Evolutionary conservation across 2,329 filamentous ascomycete species (phyloP), one percentile per base, ranked within the genome.

Genomic region (Myotisia sp.): DNA sequence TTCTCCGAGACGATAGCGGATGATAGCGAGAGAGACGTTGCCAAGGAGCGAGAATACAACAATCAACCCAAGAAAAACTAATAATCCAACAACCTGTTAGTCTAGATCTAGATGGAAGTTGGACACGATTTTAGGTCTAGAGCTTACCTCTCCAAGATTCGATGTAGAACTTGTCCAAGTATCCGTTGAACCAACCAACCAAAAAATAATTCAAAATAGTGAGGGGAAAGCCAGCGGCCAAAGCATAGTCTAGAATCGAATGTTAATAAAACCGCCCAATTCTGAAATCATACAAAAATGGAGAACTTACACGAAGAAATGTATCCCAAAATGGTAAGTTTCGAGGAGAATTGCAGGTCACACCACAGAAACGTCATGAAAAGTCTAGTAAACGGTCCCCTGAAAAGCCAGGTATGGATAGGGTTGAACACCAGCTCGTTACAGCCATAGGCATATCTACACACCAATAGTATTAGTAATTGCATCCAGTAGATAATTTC

Each of bases 391-490:
- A 87, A 81, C 18, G 82, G 82, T 0, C 82, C 82, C 10, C 67
- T 71, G 51, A 67, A 74, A 28, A 74, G 54, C 82, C 82, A 87
- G 45, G 73, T 74, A 40, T 71, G 69, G 40, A 87, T 63, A 3
- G 81, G 82, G 50, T 87, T 70, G 63, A 90, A 87, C 37, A 87
- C 66, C 37, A 87, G 65, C 60, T 86, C 81, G 53, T 80, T 82
- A 58, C 82, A 86, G 23, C 81, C 80, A 47, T 84, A 86, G 3
- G 81, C 82, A 30, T 50, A 50, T 22, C 43, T 45, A 36, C 3
- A 6, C 21, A 13, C 23, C 26, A 34, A 41, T 21, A 44, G 27
- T 26, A 14, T 33, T 13, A 10, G 3, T 12, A 20, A 26, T 8
- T 16, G 22, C 7, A 23, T 23, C n/a, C 22, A 6, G 22, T 7